These are phyloP conservation scores for Venturiaceae sp. DNA, from an alignment of 2,329 filamentous ascomycete species.

Conservation along the genomic window DNA sequence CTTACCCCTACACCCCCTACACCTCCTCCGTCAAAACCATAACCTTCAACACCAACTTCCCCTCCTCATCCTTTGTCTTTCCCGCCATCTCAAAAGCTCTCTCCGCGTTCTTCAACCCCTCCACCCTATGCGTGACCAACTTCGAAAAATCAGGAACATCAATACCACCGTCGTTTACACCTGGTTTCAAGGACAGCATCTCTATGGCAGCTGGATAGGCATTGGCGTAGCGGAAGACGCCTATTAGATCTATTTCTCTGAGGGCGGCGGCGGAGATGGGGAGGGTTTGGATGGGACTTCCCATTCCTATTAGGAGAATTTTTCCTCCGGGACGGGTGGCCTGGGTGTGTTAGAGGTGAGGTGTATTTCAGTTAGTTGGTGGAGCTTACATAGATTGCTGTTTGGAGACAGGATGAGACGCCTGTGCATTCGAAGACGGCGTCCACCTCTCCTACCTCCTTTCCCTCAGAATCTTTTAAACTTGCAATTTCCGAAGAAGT, in stretches of 20 bases:
- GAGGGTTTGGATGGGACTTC: slow-evolving; percentile 64
- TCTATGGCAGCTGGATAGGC: slow-evolving; percentile 63
- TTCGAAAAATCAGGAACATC: slow-evolving; percentile 51
- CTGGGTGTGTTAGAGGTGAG: slow-evolving; percentile 15
- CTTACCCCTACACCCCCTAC: not conserved
- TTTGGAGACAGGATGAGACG: slow-evolving; percentile 65
- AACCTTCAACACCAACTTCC: slow-evolving; percentile 63
- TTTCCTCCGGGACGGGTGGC: slow-evolving; percentile 59
- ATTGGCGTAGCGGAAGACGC: slow-evolving; percentile 69
- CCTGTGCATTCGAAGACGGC: slow-evolving; percentile 69
- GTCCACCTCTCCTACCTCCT: slow-evolving; percentile 34
- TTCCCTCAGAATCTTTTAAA: slow-evolving; percentile 24
- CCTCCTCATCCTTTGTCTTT: slow-evolving; percentile 56
- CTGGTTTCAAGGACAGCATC: slow-evolving; percentile 37
- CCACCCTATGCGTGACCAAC: slow-evolving; percentile 65
- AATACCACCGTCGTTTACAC: not conserved
- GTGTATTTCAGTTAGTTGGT: not conserved
- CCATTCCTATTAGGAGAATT: slow-evolving; percentile 72
- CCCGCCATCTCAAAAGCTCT: slow-evolving; percentile 61
- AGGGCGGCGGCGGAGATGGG: slow-evolving; percentile 63
- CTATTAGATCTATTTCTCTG: slow-evolving; percentile 68
- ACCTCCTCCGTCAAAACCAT: slow-evolving; percentile 14
- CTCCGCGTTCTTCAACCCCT: slow-evolving; percentile 51
- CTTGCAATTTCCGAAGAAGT: slow-evolving; percentile 49
- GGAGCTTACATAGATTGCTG: slow-evolving; percentile 51